phyloP scores from a whole-genome alignment of 208 protist genomes.

The Acanthamoeba pearcei region DNA sequence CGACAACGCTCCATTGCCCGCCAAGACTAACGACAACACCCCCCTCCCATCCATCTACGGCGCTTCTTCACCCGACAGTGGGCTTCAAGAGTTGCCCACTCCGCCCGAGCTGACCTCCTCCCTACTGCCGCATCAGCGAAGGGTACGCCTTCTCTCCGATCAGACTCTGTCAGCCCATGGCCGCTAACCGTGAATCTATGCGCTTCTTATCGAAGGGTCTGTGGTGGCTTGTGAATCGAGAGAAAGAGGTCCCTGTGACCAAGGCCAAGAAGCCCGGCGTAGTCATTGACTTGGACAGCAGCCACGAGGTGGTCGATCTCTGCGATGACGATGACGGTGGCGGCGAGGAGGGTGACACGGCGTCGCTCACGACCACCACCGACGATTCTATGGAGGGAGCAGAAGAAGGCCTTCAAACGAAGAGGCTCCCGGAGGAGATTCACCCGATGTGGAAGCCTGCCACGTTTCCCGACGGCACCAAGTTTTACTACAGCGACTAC shows the following conservation, averaged over 20 bases:
- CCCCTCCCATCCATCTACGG: background rate
- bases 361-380: background rate
- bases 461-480: background rate
- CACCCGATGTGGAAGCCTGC: slow-evolving; percentile 23
- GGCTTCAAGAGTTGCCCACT: background rate
- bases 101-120: slow-evolving; percentile 23
- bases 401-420: too few species aligned
- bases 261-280: background rate
- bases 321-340: background rate
- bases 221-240: slow-evolving; percentile 21
- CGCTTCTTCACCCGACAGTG: background rate
- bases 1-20: background rate
- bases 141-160: background rate
- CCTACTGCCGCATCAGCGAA: slow-evolving; percentile 1
- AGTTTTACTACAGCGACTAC: slow-evolving; percentile 36
- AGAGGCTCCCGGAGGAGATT: background rate
- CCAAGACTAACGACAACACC: background rate
- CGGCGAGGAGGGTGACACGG: background rate
- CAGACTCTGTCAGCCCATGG: background rate
- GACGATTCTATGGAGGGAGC: background rate
- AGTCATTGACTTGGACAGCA: background rate
- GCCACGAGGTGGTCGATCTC: slow-evolving; percentile 28
- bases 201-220: background rate
- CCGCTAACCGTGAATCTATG: background rate
- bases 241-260: background rate